Evolutionary conservation across 176 grass and related monocot genomes (phyloP), one percentile per base, ranked within the genome.

Genomic region (Triticum dicoccoides): DNA sequence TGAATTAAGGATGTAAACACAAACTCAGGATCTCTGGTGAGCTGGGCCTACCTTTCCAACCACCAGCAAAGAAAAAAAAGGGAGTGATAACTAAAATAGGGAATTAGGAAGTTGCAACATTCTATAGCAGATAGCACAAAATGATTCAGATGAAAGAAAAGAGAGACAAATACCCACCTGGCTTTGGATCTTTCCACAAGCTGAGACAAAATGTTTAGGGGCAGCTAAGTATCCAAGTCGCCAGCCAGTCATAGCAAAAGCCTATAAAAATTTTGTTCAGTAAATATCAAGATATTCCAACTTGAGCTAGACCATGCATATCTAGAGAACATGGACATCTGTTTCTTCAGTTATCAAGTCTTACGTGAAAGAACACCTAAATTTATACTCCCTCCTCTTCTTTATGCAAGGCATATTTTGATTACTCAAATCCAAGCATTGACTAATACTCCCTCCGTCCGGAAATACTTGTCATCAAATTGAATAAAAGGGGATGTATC

Each of bases 231-330:
- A 95, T 68, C 95, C 95, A 45, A 98, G 95, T 91, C 95, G 79
- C 95, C 93, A 98, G 67, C 95, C 95, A 45, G 93, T 98, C 95
- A 95, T 98, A 70, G 95, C 95, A 95, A 98, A 98, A 88, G 95
- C 93, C 95, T 98, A 65, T 5, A 85, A 86, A 86, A 88, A 82
- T 37, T 30, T 42, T 27, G 0, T 11, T 63, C 54, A 42, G 86
- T 64, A 82, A 35, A 82, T 82, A 70, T 39, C 5, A 42, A 84
- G 80, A 65, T 38, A 74, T 80, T 67, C 11, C 8, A 65, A 65
- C 14, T 15, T 54, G 10, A 69, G 9, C 34, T 24, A 15, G 32
- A 63, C 12, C n/a, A 65, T 66, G 32, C 44, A 39, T 62, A 86
- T 63, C 4, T 71, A 87, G 15, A 61, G 44, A 58, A 77, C 61